These are phyloP conservation scores for Taxawa tesnikishii DNA, from an alignment of 2,329 filamentous ascomycete genomes.

Conservation along the genomic window DNA sequence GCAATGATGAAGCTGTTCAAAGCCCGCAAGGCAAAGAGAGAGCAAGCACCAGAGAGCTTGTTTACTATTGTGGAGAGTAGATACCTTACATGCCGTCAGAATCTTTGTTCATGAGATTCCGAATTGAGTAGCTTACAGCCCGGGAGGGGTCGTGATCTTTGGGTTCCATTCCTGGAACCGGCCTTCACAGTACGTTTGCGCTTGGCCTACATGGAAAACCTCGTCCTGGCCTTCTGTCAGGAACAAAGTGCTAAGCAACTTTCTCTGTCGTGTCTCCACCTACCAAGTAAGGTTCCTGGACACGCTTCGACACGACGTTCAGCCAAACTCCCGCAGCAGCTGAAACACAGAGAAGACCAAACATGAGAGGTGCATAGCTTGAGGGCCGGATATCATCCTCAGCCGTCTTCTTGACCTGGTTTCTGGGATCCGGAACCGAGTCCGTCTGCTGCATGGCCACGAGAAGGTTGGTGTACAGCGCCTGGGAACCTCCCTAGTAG, in stretches of 20 bases:
- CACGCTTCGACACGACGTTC: slow-evolving; percentile 29
- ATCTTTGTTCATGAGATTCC: no score
- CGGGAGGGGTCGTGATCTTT: slow-evolving; percentile 94
- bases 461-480: no score
- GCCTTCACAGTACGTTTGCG: slow-evolving; percentile 71
- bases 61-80: slow-evolving; percentile 25
- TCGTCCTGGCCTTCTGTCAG: slow-evolving; percentile 50
- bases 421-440: not conserved
- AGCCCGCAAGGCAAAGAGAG: slow-evolving; percentile 22
- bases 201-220: slow-evolving; percentile 81
- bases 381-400: not conserved
- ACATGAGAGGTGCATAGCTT: not conserved
- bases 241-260: slow-evolving; percentile 4
- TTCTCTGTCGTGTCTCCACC: no score
- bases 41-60: slow-evolving; percentile 25
- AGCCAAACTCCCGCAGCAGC: slow-evolving; percentile 13
- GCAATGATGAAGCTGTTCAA: slow-evolving; percentile 26
- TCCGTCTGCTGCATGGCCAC: no score
- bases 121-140: slow-evolving; percentile 40
- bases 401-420: not conserved
- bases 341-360: not conserved
- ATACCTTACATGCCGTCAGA: slow-evolving; percentile 31
- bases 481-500: no score
- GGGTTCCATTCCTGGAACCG: slow-evolving; percentile 76
- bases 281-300: slow-evolving; percentile 49